These are phyloP conservation scores for Lupinus albus DNA, from an alignment of 306 rosid genomes.

Conservation along the genomic window DNA sequence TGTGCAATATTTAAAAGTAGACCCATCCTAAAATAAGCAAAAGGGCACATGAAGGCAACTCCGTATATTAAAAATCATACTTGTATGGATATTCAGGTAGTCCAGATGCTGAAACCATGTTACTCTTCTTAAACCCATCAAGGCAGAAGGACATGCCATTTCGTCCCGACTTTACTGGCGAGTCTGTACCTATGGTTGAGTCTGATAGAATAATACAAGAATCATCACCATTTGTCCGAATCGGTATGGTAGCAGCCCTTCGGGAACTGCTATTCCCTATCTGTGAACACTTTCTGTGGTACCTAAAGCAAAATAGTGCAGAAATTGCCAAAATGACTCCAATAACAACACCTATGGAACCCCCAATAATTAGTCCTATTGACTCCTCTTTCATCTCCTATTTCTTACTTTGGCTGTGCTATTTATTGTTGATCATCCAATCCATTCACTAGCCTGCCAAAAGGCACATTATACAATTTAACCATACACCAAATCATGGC, in stretches of 20 bases:
- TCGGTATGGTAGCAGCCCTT: slow-evolving; percentile 75
- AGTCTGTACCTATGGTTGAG: slow-evolving; percentile 75
- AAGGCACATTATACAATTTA: too few species aligned
- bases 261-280: slow-evolving; percentile 85
- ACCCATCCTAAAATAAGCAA: slow-evolving; percentile 7
- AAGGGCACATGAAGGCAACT: not conserved
- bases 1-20: not conserved
- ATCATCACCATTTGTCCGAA: slow-evolving; percentile 76
- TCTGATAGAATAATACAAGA: slow-evolving; percentile 70
- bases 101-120: slow-evolving; percentile 72
- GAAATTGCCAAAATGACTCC: slow-evolving; percentile 74
- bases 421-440: too few species aligned
- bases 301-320: slow-evolving; percentile 64
- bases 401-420: slow-evolving; percentile 11
- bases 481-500: too few species aligned
- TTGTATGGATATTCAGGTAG: slow-evolving; percentile 79
- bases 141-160: slow-evolving; percentile 57
- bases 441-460: too few species aligned
- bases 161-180: slow-evolving; percentile 70
- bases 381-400: slow-evolving; percentile 73
- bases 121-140: slow-evolving; percentile 71
- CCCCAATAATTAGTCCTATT: slow-evolving; percentile 70
- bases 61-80: slow-evolving; percentile 47
- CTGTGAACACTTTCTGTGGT: slow-evolving; percentile 69
- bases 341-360: slow-evolving; percentile 80